Base-by-base conservation (phyloP, 345 rosid species). In the Passiflora organensis region DNA sequence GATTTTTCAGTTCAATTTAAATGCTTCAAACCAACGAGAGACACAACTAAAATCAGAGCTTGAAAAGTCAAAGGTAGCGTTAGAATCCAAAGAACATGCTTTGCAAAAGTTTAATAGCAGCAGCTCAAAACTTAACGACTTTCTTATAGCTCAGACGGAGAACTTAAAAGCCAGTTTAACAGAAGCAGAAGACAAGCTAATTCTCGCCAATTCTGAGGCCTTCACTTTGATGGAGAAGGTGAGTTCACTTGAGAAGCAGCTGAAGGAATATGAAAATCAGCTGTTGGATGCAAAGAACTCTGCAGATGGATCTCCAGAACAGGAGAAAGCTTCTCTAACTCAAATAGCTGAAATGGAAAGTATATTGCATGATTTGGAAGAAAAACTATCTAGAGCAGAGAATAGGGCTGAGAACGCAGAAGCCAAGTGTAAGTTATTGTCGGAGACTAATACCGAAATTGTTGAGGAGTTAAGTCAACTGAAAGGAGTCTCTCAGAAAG, bases 1-100 rank as follows among this genome's bases (percentile, higher is more conserved):
- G 58, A 50, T 83, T 52, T 56, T 76, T 60, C 94, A 75, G 75
- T 84, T 89, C 55, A 84, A 71, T 62, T 37, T 82, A 78, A 93
- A 76, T 63, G 79, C 80, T 55, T 77, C 86, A 51, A 43, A 51
- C 49, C 80, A 80, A 53, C 72, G 89, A 55, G 94, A 79, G 72
- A 60, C 66, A 14, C 66, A 75, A 44, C 66, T 86, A 59, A 77
- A 66, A 65, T 75, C 78, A 16, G 79, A 78, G 71, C 78, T 88
- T 47, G 64, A 75, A 43, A 58, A 55, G 53, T 65, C 72, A 21
- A 48, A 56, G 38, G 76, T 76, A 56, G 74, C 65, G 65, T 70
- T 84, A 78, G 84, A 78, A 67, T 62, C 64, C 19, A 78, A 78
- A 73, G 88, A 79, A 51, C 68, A 46, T 64, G 67, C 67, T 51